Evolutionary conservation across 176 grass and related monocot genomes (phyloP).

Genomic region (Musa troglodytarum): DNA sequence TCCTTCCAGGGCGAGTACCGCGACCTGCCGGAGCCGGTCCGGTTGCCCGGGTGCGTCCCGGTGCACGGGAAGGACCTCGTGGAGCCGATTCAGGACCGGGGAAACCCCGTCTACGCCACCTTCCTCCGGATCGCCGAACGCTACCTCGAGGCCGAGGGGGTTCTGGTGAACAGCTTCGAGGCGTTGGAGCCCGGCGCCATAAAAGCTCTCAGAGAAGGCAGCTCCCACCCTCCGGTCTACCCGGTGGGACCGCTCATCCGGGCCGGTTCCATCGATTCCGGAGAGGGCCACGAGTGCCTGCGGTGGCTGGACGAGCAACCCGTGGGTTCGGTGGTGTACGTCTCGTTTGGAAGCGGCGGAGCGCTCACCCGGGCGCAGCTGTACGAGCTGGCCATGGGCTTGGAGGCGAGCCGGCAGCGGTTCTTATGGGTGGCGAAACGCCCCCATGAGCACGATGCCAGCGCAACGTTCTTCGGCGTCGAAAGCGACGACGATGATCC

Average conservation of each 20-base stretch:
- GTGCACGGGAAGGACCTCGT: conserved; percentile 14
- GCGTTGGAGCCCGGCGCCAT: neutral
- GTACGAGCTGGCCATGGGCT: neutral
- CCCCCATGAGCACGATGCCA: neutral
- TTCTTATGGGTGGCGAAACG: neutral
- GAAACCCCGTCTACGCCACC: neutral
- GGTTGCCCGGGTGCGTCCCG: conserved; percentile 21
- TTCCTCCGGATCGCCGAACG: neutral
- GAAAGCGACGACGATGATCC: neutral
- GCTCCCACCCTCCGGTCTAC: neutral
- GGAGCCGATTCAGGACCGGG: conserved; percentile 10
- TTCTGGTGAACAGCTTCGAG: neutral
- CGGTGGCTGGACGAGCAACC: neutral
- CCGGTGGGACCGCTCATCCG: conserved; percentile 9
- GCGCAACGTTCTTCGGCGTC: neutral
- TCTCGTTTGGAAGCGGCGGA: neutral
- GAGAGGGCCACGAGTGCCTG: neutral
- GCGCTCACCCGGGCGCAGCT: neutral
- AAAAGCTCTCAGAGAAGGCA: neutral
- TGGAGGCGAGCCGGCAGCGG: neutral
- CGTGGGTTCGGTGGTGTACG: neutral
- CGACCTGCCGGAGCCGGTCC: conserved; percentile 16
- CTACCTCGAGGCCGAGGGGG: neutral
- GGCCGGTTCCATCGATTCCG: neutral
- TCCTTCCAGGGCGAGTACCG: conserved; percentile 17